phyloP scores from a whole-genome alignment of 495 filamentous ascomycete genomes.

The Aspergillus nidulans region DNA sequence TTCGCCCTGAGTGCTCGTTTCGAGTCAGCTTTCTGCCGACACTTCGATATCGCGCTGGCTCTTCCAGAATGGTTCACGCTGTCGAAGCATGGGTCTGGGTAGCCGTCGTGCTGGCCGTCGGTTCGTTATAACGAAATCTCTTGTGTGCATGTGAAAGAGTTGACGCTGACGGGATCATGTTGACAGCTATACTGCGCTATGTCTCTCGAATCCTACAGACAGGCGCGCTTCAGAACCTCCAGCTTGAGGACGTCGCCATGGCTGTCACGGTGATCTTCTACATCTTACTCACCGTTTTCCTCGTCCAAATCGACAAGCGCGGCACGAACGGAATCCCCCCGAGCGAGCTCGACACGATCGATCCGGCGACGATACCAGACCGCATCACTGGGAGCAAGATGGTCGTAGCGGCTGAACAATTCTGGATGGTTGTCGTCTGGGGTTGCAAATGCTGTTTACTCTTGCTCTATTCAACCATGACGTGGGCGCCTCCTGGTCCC shows the following conservation, averaged over 20 bases:
- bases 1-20: too few species aligned
- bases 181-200: conserved; percentile 12
- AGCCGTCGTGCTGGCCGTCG: too few species aligned
- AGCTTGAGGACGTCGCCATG: conserved; percentile 55
- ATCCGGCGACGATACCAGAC: conserved; percentile 30
- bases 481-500: conserved; percentile 25
- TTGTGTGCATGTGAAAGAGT: too few species aligned
- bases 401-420: conserved; percentile 38
- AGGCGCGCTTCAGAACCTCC: conserved; percentile 39
- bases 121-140: too few species aligned
- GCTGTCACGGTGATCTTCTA: conserved; percentile 40
- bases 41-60: too few species aligned
- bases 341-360: conserved; percentile 37
- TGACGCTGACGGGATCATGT: not conserved
- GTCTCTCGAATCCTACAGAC: conserved; percentile 38
- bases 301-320: conserved; percentile 49
- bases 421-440: conserved; percentile 44
- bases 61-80: too few species aligned
- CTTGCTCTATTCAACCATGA: conserved; percentile 50
- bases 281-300: conserved; percentile 46
- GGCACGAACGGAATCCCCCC: conserved; percentile 53
- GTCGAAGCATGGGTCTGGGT: too few species aligned
- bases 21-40: too few species aligned
- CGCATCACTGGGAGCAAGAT: conserved; percentile 51
- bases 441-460: conserved; percentile 50